Conservation (phyloP, 352 stramenopile genomes). For the Pythium sp. region DNA sequence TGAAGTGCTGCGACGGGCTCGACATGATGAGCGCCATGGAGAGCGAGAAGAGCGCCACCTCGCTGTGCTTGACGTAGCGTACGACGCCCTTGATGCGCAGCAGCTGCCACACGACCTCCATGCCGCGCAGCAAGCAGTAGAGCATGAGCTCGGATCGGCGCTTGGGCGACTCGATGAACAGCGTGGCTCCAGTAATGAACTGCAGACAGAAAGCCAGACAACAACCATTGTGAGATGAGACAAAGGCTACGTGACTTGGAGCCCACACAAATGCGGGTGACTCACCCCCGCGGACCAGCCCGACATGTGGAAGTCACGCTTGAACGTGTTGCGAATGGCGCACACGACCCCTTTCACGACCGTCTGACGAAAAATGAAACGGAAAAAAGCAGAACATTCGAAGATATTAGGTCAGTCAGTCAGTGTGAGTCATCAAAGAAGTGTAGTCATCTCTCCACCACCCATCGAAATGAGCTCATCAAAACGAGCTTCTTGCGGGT, state of each 20-base stretch:
- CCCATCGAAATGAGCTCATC: not conserved
- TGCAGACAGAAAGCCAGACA: constrained; percentile 16
- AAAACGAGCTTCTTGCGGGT: not conserved
- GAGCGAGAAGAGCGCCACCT: constrained; percentile 77
- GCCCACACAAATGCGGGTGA: not conserved
- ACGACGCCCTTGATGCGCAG: constrained; percentile 61
- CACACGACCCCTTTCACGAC: constrained; percentile 70
- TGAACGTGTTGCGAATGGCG: constrained; percentile 62
- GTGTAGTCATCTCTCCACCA: constrained; percentile 1
- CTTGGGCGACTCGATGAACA: constrained; percentile 81
- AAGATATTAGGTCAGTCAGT: not conserved
- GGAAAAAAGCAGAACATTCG: constrained; percentile 1
- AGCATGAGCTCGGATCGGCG: constrained; percentile 80
- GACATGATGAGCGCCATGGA: constrained; percentile 86
- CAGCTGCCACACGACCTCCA: constrained; percentile 76
- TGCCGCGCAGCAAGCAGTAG: constrained; percentile 68
- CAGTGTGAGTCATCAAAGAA: constrained; percentile 1
- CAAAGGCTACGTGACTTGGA: not conserved
- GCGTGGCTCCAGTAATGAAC: constrained; percentile 46
- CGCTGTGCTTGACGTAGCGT: constrained; percentile 65
- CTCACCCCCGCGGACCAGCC: constrained; percentile 50
- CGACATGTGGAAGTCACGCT: constrained; percentile 46
- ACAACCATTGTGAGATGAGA: not conserved
- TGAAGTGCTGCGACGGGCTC: constrained; percentile 67
- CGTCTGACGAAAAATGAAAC: constrained; percentile 29